Conservation (phyloP, 164 flowering plant genomes). For the Vitis labrusca region DNA sequence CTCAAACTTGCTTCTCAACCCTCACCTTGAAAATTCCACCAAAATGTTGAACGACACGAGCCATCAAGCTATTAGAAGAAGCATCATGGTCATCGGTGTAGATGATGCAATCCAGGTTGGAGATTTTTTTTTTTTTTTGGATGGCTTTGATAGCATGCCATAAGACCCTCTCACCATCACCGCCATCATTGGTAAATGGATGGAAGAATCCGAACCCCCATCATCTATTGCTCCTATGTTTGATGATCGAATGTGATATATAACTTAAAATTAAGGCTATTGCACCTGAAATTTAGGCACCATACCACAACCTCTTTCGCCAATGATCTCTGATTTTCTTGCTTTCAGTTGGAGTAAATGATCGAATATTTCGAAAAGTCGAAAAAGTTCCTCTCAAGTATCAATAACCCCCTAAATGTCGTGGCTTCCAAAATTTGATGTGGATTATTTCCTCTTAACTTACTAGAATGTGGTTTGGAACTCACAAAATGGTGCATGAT, state of each 20-base stretch:
- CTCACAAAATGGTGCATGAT: too few relatives aligned
- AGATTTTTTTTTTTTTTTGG: conserved; percentile 50
- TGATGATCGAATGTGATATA: conserved; percentile 10
- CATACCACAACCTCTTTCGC: conserved; percentile 13
- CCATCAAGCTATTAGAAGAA: conserved; percentile 50
- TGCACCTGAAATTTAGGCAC: conserved; percentile 9
- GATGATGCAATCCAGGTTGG: conserved; percentile 63
- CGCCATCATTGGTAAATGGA: conserved; percentile 97
- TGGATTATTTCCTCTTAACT: too few relatives aligned
- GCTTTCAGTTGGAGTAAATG: too few relatives aligned
- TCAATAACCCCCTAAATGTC: too few relatives aligned
- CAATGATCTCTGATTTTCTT: conserved; percentile 2
- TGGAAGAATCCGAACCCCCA: conserved; percentile 83
- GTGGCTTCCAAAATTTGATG: too few relatives aligned
- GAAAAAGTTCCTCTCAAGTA: background rate
- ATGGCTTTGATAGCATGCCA: conserved; percentile 96
- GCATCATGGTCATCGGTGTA: conserved; percentile 91
- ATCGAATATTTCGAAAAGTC: too few relatives aligned
- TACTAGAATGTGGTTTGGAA: too few relatives aligned
- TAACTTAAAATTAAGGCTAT: conserved; percentile 11
- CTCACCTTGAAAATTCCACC: conserved; percentile 23
- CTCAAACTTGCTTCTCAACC: too few relatives aligned
- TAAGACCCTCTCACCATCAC: conserved; percentile 96
- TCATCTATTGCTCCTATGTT: conserved; percentile 33
- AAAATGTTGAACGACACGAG: conserved; percentile 79